phyloP scores from a whole-genome alignment of 441 rosid genomes.

The Theobroma grandiflorum region DNA sequence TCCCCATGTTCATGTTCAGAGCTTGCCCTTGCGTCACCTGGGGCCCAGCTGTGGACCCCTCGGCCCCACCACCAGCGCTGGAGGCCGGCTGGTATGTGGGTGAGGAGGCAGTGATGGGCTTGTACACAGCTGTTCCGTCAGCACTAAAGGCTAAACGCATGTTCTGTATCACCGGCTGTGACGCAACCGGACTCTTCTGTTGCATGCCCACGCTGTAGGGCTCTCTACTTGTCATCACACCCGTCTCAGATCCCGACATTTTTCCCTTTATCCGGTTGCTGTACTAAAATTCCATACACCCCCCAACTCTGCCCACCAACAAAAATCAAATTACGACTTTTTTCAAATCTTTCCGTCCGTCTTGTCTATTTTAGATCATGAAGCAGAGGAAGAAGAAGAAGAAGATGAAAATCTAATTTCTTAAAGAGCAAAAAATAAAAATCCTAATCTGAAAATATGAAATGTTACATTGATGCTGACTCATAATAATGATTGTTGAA shows the following conservation, averaged over 20 bases:
- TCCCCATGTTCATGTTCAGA: conserved; percentile 53
- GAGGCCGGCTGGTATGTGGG: conserved; percentile 54
- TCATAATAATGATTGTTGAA: background rate
- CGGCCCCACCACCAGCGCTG: conserved; percentile 29
- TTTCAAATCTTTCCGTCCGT: background rate
- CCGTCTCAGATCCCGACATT: conserved; percentile 83
- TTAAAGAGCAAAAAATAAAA: background rate
- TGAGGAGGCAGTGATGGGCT: conserved; percentile 47
- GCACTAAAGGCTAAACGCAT: conserved; percentile 63
- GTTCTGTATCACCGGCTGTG: conserved; percentile 63
- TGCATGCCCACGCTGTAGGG: conserved; percentile 49
- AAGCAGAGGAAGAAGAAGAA: background rate
- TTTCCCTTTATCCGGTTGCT: conserved; percentile 12
- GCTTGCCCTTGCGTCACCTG: conserved; percentile 26
- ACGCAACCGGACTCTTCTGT: conserved; percentile 38
- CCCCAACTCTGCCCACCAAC: conserved; percentile 8
- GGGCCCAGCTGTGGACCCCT: conserved; percentile 30
- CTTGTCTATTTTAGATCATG: background rate
- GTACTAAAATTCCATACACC: conserved; percentile 34
- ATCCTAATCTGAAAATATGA: background rate
- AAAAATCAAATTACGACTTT: background rate
- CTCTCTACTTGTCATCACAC: conserved; percentile 62
- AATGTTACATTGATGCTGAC: background rate
- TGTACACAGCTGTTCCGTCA: conserved; percentile 65
- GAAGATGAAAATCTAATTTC: background rate